Base-by-base conservation (phyloP, 345 rosid species). In the Lepidium aucheri region DNA sequence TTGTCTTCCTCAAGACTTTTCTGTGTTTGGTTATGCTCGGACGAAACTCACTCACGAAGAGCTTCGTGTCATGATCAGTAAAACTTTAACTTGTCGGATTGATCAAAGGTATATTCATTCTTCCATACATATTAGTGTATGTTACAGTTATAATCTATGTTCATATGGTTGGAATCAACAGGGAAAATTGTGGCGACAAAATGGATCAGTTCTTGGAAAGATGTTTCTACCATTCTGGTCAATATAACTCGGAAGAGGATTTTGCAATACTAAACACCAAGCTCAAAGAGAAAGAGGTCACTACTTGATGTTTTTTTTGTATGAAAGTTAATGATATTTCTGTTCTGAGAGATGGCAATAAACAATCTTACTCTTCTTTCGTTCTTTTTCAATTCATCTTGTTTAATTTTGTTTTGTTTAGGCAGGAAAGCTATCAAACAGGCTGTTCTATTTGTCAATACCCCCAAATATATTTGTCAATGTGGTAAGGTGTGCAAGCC, bases 381-480 rank as follows among this genome's bases (percentile, higher is more conserved):
- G n/a, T n/a, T n/a, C n/a, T n/a, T n/a, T 6, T 32, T 55, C 11
- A 1, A 20, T 22, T 33, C 54, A 18, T 20, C 30, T 6, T 41
- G 42, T 43, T 69, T 44, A 20, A 10, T 11, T 45, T 45, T 28
- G 32, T 22, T 63, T 42, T 33, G 39, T 18, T 49, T 80, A 92
- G 93, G 89, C 60, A 59, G 95, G 91, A 64, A 87, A 80, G 76
- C 50, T 72, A 47, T 83, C 95, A 12, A 84, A 87, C 53, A 82
- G 97, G 79, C 60, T 92, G 72, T 92, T 80, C 80, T 92, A 92
- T 83, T 74, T 92, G 65, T 89, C 98, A 4, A 75, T 89, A 70
- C 97, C 97, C 5, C 97, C 97, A 56, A 82, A 89, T 69, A 84
- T 84, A 80, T 92, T 92, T 33, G 95, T 84, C 70, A 88, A 92